Evolutionary conservation across 257 asterid genomes (phyloP), one percentile per base, ranked within the genome.

Genomic region (Penstemon barbatus): DNA sequence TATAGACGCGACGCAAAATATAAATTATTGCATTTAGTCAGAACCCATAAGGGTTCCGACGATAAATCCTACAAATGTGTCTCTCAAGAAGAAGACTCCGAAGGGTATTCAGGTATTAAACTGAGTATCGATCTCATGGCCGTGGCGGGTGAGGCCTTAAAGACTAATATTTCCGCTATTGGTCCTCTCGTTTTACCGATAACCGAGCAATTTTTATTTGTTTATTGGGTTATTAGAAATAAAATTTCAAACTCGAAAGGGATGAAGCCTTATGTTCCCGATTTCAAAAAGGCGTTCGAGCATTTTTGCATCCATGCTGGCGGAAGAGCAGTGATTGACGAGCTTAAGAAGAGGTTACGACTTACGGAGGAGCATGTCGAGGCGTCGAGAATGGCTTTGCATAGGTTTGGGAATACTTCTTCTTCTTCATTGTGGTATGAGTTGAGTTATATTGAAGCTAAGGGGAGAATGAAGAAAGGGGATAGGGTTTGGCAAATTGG

Each of bases 281-380:
- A 85, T 64, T 87, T 85, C 70, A 87, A 80, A 53, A 69, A 49
- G 41, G 95, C 95, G 0, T 85, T 87, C n/a, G 92, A 87, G 25
- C 95, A 87, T 37, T 87, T 85, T 68, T 87, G 92, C 73, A 87
- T 87, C 69, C 91, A 85, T 49, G 95, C 95, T 0, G 88, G 92
- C 0, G 95, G 95, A 18, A 57, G 95, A 71, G 95, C 95, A 1
- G 92, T 88, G 66, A 88, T 88, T 40, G 95, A 88, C 44, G 88
- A 85, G 78, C 76, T 88, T 54, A 87, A 88, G 80, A 88, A 80
- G 72, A 85, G 51, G 55, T 83, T 85, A 55, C 55, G 55, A 15
- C 70, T 88, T 1, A 80, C 88, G 6, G 79, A 75, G 25, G 78
- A 83, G 88, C 84, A 87, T 5, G 92, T 87, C 19, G 95, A 85